These are phyloP conservation scores for Rhododendron williamsianum DNA, from an alignment of 148 eudicot species.

Conservation along the genomic window DNA sequence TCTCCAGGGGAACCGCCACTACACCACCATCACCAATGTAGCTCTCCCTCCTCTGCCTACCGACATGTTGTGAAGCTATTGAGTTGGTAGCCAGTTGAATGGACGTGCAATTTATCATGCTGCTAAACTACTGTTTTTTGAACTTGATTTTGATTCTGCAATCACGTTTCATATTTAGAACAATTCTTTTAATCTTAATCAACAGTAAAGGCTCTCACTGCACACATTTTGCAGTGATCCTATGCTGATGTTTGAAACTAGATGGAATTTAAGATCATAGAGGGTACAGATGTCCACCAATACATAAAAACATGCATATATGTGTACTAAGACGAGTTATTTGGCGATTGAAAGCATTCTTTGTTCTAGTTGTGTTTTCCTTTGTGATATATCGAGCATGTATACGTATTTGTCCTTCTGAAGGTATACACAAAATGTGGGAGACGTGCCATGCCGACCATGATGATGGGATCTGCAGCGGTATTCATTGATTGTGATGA, in stretches of 20 bases:
- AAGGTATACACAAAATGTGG: conserved; percentile 95
- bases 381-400: not conserved
- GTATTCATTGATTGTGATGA: conserved; percentile 94
- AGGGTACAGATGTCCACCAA: not conserved
- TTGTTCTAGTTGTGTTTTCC: not conserved
- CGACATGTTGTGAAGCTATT: not conserved
- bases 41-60: not conserved
- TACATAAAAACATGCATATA: not conserved
- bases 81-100: not conserved
- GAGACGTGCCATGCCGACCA: conserved; percentile 85
- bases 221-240: not conserved
- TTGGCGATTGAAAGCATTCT: not conserved
- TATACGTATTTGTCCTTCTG: conserved; percentile 8
- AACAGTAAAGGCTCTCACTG: not conserved
- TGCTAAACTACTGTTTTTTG: not conserved
- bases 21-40: not conserved
- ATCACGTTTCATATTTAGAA: not conserved
- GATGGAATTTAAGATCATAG: not conserved
- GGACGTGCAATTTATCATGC: not conserved
- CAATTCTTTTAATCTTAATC: not conserved
- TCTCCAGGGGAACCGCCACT: not conserved
- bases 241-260: not conserved
- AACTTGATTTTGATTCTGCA: not conserved
- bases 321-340: not conserved
- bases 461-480: conserved; percentile 91